Evolutionary conservation across 1,284 basidiomycete species (phyloP), one percentile per base, ranked within the genome.

Genomic region (Marasmius oreades): DNA sequence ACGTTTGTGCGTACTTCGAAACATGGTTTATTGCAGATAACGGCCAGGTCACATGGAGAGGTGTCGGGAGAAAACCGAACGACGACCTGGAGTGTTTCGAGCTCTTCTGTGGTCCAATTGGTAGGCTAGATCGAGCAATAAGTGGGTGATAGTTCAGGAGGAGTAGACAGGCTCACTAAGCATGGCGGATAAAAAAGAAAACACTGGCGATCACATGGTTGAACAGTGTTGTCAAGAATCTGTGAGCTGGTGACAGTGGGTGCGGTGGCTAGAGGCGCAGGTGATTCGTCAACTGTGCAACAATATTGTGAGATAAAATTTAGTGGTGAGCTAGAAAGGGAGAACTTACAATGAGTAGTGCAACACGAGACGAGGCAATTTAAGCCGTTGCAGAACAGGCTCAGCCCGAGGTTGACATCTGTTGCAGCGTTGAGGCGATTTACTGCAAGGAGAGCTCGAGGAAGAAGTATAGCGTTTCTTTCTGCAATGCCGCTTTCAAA

Each of bases 321-420:
- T 28, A 3, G 24, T 22, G 18, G 8, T 5, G 39, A 11, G 23
- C 10, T 11, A 10, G 14, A 36, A 54, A 8, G 20, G 2, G n/a
- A 58, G 54, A 51, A 66, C 70, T 63, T 62, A 81, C 83, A 65
- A 63, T 86, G 85, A 2, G 74, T 68, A 33, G 68, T 64, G 61
- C 85, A 87, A 56, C 77, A 77, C 1, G 76, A 71, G 18, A 78
- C 75, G 1, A 78, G 39, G 59, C 85, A 86, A 52, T 73, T 82
- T n/a, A 75, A 56, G 54, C 76, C 80, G 5, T 75, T 73, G 64
- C 84, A 86, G 61, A 85, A 84, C 0, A 16, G 79, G 58, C 4
- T 59, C 44, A 23, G 8, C 3, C 47, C 61, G 31, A 72, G 61
- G 43, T 69, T 47, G 2, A 56, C 54, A 12, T 53, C 43, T 18